Evolutionary conservation across 2,329 filamentous ascomycete species (phyloP), one percentile per base, ranked within the genome.

Genomic region (Aspergillus fumigatiaffinis): DNA sequence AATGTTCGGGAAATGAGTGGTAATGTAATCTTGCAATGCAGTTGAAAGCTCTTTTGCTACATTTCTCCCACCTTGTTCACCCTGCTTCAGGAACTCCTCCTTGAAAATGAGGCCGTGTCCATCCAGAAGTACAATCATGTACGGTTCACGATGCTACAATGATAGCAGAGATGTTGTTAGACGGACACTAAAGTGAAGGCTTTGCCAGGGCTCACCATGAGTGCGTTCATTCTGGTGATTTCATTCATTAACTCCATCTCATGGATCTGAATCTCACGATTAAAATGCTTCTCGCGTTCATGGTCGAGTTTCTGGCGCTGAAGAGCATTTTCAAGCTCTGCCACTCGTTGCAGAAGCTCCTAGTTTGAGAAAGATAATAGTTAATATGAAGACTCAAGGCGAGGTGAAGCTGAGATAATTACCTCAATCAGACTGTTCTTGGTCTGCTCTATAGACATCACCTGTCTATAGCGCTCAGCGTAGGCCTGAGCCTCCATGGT

Each of bases 71-170:
- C 83, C 83, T 53, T 74, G 66, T 69, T 81, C 80, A 32, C 81
- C 82, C 50, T 75, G 72, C 51, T 75, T 72, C 50, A 84, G 57
- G 53, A 80, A 77, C 20, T 80, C 73, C 54, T 84, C 79, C 48
- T 75, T 71, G 63, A 85, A 85, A 60, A 84, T 76, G 69, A 83
- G 79, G 48, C 78, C 80, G 61, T 84, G 80, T 44, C 81, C 82
- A 62, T 85, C 82, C 51, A 85, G 74, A 38, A 85, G 72, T 32
- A 83, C 74, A 17, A 82, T 68, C 44, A 84, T 73, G 62, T 82
- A 84, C 4, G 81, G 77, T 68, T 84, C 80, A 53, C 79, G 77
- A 52, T 80, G 77, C 79, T 81, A 62, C 28, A 63, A 49, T 23
- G 57, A 59, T 35, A 26, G 48, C 38, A 25, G 50, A 50, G 29